These are phyloP conservation scores for Rosa hybrid DNA, from an alignment of 331 rosid species.

Conservation along the genomic window DNA sequence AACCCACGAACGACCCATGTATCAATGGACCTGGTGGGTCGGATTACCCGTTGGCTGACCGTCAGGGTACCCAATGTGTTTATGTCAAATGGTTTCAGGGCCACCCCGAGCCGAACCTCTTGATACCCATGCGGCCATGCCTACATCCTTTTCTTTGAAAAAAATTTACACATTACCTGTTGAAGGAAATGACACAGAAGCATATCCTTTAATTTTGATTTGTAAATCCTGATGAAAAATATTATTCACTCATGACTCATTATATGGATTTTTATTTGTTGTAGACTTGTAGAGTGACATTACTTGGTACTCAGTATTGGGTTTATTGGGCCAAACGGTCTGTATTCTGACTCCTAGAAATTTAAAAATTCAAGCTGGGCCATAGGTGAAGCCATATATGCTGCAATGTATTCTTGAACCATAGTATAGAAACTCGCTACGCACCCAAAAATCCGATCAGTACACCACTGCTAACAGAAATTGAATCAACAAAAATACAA, in stretches of 20 bases:
- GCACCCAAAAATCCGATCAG: background rate
- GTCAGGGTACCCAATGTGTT: background rate
- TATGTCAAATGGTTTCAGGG: background rate
- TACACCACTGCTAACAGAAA: background rate
- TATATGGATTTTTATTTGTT: background rate
- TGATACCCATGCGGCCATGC: too few species aligned
- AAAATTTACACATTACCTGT: background rate
- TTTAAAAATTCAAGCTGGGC: background rate
- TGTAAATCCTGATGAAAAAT: background rate
- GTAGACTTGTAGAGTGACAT: background rate
- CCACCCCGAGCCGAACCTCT: too few species aligned
- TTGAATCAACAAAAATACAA: background rate
- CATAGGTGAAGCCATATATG: background rate
- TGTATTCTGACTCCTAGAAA: background rate
- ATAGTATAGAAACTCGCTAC: background rate
- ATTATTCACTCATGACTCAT: background rate
- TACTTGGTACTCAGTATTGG: background rate
- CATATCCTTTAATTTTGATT: background rate
- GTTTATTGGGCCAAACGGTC: background rate
- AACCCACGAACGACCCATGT: background rate
- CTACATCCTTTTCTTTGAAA: too few species aligned
- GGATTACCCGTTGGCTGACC: too few species aligned
- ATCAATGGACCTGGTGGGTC: background rate
- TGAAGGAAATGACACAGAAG: background rate
- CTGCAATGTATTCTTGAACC: background rate